A percentile compares a stretch with the other conserved stretches of the same genome.
Evolutionary conservation across 805 yeast species (phyloP).

Genomic region (Wickerhamiella alocasiicola): DNA sequence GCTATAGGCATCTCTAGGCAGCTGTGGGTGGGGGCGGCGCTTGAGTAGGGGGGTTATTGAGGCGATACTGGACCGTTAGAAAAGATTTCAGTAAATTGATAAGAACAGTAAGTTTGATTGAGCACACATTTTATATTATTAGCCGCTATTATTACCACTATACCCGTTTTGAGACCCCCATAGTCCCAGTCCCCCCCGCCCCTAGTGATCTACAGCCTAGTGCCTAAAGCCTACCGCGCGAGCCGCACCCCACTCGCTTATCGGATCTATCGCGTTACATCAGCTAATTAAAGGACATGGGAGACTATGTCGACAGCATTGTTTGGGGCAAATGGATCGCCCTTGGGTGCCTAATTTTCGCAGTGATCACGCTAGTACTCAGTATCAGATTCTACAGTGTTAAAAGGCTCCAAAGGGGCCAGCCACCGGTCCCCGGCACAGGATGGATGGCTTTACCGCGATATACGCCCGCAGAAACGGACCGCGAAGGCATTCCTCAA

Average conservation of each 20-base stretch:
- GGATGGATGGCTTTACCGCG: slow-evolving; percentile 9
- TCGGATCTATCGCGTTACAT: background rate
- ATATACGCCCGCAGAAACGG: slow-evolving; percentile 2
- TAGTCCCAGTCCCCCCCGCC: too few relatives aligned
- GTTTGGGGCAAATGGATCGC: slow-evolving; percentile 13
- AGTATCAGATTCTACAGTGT: slow-evolving; percentile 2
- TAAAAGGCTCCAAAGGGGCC: slow-evolving; percentile 1
- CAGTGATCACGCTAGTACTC: background rate
- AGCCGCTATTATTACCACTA: too few relatives aligned
- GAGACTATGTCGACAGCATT: background rate
- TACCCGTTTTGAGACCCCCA: too few relatives aligned
- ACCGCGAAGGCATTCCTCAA: slow-evolving; percentile 8
- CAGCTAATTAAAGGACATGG: background rate
- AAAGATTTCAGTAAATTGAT: too few relatives aligned
- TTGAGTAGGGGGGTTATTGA: too few relatives aligned
- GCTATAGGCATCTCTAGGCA: too few relatives aligned
- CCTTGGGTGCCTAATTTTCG: background rate
- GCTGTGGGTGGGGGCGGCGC: too few relatives aligned
- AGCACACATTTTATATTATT: too few relatives aligned
- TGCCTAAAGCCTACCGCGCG: too few relatives aligned
- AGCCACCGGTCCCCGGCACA: slow-evolving; percentile 3
- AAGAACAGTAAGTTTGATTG: too few relatives aligned
- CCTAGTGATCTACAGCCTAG: too few relatives aligned
- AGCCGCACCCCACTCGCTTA: background rate
- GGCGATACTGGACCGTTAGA: too few relatives aligned